These are phyloP conservation scores for Syzygium malaccense DNA, from an alignment of 441 rosid species.

Conservation along the genomic window DNA sequence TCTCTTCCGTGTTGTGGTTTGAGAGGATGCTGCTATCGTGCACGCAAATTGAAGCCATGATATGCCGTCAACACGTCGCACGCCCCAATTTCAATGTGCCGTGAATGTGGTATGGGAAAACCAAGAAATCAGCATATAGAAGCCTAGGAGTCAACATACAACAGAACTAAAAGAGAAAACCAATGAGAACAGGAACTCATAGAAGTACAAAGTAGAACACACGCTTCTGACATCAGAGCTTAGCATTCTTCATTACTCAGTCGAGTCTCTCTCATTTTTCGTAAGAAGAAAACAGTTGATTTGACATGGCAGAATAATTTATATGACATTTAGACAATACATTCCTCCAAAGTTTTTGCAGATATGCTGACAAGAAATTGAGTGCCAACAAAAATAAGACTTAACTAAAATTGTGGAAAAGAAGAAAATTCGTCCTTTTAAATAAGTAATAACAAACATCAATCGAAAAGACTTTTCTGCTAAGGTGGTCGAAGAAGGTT, in stretches of 20 bases:
- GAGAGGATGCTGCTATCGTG: not conserved
- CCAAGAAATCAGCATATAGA: not conserved
- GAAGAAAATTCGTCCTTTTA: too few species aligned
- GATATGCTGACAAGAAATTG: not conserved
- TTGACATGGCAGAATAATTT: not conserved
- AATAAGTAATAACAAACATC: too few species aligned
- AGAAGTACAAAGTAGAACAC: not conserved
- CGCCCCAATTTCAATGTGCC: not conserved
- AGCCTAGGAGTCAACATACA: not conserved
- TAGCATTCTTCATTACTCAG: not conserved
- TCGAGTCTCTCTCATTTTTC: not conserved
- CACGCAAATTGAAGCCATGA: not conserved
- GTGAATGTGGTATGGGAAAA: not conserved
- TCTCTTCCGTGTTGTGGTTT: not conserved
- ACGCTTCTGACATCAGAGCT: not conserved
- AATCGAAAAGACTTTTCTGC: too few species aligned
- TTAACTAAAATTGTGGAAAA: not conserved
- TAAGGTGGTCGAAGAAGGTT: too few species aligned
- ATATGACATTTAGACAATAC: not conserved
- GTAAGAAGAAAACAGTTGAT: not conserved
- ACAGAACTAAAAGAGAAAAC: not conserved
- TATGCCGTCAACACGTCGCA: not conserved
- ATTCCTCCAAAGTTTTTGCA: not conserved
- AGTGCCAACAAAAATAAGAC: not conserved
- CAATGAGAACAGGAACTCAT: not conserved